A percentile compares a stretch with the other conserved stretches of the same genome.
Conservation (phyloP, 306 rosid genomes). For the Quillaja saponaria region DNA sequence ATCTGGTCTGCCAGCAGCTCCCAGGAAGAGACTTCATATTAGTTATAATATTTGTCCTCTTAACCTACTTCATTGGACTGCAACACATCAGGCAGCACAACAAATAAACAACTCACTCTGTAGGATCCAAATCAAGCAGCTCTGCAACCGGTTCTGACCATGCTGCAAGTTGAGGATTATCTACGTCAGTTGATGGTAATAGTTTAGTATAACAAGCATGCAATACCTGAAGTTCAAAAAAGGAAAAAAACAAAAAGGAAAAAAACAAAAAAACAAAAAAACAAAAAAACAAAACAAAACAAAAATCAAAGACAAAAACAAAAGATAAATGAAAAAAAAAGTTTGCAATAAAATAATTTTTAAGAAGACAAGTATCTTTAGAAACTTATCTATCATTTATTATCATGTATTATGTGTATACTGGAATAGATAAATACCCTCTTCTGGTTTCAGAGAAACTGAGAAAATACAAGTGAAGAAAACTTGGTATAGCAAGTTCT, state of each 20-base stretch:
- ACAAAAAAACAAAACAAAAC: no score
- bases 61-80: background rate
- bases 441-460: background rate
- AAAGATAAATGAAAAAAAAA: no score
- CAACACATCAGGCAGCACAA: background rate
- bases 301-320: background rate
- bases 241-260: background rate
- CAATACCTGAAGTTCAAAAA: constrained; percentile 56
- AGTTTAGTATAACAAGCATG: constrained; percentile 88
- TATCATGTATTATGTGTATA: background rate
- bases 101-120: constrained; percentile 61
- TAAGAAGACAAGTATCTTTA: no score
- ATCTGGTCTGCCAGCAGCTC: background rate
- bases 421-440: background rate
- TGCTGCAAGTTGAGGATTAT: constrained; percentile 84
- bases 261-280: background rate
- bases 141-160: constrained; percentile 77
- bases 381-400: background rate
- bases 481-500: background rate
- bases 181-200: constrained; percentile 67
- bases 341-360: no score
- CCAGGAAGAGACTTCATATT: no score
- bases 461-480: background rate
- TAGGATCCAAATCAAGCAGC: constrained; percentile 72
- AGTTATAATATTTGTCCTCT: no score